Evolutionary conservation across 352 stramenopile species (phyloP), one percentile per base, ranked within the genome.

Genomic region (Nothophytophthora sp.): DNA sequence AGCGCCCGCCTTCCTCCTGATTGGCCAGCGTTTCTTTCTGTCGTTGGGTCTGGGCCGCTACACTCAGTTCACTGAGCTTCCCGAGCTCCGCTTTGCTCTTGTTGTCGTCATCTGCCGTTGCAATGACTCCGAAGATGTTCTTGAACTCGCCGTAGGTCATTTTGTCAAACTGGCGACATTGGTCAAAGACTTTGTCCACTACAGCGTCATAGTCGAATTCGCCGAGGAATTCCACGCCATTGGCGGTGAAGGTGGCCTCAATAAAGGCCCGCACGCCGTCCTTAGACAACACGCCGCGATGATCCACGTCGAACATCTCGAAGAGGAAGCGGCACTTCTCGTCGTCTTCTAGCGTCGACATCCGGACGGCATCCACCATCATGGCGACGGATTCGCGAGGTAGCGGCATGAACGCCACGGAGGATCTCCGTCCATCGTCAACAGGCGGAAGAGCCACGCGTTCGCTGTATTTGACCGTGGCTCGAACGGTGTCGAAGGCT

Each of bases 261-360:
- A 90, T 50, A 47, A 90, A 90, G n/a, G 67, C 66, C 7, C 56
- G 33, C n/a, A 88, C 71, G 9, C 67, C 74, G 5, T 80, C 63
- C 16, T 71, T 67, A 4, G 76, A 71, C 19, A 90, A 39, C 3
- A 82, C 59, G 2, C 75, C 75, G 2, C 40, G 41, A 24, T 65
- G 55, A 32, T 83, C 64, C 11, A 78, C 53, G 44, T 90, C 76
- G 18, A 90, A 86, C 33, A 84, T 63, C 15, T 88, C 76, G 30
- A 88, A 90, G 3, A 90, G 56, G 53, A 86, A 87, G 13, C 79
- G 67, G 41, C 67, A 71, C 39, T 84, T 85, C 18, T 72, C 68
- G 15, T 89, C 60, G 30, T 76, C 65, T 12, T 74, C 59, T 0
- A 88, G 36, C 1, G 60, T 63, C n/a, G 73, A 85, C 9, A 55